Percentiles rank a stretch among this genome's conserved stretches.
Conservation (phyloP, 208 protist species). For the Leptomonas pyrrhocoris region DNA sequence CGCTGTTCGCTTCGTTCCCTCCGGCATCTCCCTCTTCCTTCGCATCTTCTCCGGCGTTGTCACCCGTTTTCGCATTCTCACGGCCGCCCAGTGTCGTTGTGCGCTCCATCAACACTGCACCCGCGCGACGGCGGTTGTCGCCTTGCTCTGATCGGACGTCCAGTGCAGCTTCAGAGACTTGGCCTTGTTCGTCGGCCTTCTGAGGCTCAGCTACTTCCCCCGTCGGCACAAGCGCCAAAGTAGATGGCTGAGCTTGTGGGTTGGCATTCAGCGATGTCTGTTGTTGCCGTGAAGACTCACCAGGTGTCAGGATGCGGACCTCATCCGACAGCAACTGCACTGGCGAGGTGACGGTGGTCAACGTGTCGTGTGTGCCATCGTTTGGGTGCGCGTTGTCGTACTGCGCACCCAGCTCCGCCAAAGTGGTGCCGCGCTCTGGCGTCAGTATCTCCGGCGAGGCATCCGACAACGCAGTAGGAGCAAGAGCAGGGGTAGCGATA, state of each 20-base stretch:
- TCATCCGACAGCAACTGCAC: conserved; percentile 9
- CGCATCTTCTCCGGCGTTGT: neutral
- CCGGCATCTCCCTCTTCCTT: neutral
- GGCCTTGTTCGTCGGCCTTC: neutral
- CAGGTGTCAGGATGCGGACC: neutral
- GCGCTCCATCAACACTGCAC: neutral
- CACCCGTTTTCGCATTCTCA: neutral
- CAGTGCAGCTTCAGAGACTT: neutral
- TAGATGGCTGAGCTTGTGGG: neutral
- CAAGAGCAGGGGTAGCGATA: neutral
- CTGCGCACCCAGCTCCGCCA: conserved; percentile 17
- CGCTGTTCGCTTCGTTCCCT: conserved; percentile 1
- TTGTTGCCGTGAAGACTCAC: neutral
- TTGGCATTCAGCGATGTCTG: no score
- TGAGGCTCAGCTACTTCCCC: neutral
- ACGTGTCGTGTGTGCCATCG: conserved; percentile 15
- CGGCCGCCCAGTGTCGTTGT: neutral
- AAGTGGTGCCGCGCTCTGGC: conserved; percentile 4
- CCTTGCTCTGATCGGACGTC: neutral
- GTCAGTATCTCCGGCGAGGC: conserved; percentile 6
- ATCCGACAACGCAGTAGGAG: neutral
- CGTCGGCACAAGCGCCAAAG: no score
- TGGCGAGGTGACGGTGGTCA: conserved; percentile 13
- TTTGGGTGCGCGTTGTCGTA: conserved; percentile 12
- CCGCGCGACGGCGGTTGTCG: neutral